phyloP scores from a whole-genome alignment of 495 filamentous ascomycete genomes.

The Talaromyces nanjingensis region DNA sequence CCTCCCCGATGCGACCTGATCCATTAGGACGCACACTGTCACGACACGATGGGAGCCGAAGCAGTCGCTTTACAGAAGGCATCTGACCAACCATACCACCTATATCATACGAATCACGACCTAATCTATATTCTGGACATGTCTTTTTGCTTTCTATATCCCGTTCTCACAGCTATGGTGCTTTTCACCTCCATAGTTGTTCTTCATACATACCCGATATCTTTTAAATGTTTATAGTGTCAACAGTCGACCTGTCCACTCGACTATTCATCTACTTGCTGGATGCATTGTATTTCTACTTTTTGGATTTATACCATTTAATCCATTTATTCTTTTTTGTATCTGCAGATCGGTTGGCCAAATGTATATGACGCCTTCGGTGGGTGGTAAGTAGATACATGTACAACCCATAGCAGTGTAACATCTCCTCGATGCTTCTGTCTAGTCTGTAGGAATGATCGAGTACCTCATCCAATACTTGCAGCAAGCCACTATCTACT shows the following conservation, averaged over 20 bases:
- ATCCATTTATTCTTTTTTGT: neutral
- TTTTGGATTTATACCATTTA: neutral
- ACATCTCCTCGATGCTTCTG: neutral
- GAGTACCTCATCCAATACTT: neutral
- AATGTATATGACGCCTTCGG: neutral
- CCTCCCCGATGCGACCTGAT: slow-evolving; percentile 28
- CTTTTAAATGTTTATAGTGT: slow-evolving; percentile 3
- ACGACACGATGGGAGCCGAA: slow-evolving; percentile 46
- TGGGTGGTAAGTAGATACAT: neutral
- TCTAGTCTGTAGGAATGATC: neutral
- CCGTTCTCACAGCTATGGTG: neutral
- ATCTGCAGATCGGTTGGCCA: neutral
- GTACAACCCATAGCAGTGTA: neutral
- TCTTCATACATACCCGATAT: neutral
- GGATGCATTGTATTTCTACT: slow-evolving; percentile 4
- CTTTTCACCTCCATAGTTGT: neutral
- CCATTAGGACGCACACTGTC: slow-evolving; percentile 48
- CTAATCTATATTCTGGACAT: neutral
- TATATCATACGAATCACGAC: slow-evolving; percentile 2
- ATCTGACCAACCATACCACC: slow-evolving; percentile 6
- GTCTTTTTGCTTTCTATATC: neutral
- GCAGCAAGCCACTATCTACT: neutral
- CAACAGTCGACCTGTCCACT: neutral
- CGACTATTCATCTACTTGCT: neutral
- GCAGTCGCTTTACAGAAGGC: slow-evolving; percentile 50